Base-by-base conservation (phyloP, 768 basidiomycete genomes). In the Agrocybe chaxingu region DNA sequence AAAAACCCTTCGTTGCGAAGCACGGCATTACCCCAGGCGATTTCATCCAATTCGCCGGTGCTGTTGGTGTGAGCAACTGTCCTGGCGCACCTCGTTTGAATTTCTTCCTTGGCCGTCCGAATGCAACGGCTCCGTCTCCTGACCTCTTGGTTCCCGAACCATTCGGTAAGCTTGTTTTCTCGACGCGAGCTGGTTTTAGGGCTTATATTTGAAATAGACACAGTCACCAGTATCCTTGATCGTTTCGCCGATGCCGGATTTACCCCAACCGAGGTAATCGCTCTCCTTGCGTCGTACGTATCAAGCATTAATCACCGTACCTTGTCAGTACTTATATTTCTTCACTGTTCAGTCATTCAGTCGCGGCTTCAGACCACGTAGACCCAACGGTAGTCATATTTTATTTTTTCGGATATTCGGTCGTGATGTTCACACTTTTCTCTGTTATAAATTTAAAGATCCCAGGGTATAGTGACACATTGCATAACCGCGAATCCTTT, bases 41-140 rank as follows among this genome's bases (percentile, higher is more conserved):
- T 62, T 72, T 80, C 58, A 73, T 80, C 42, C 72, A 76, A 51
- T 73, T 78, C 51, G 76, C 77, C n/a, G 73, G 64, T 8, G 74
- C 76, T 2, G 70, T 75, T 33, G 71, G 70, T 43, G 60, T 72
- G 10, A 57, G 61, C 35, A 76, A 74, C 46, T 77, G 76, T 51
- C 66, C 69, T 3, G 75, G 75, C 55, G 72, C 72, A n/a, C 75
- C 75, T 7, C 68, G 66, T 13, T 62, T 79, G 16, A 48, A 62
- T 11, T 73, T 75, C 65, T 61, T 74, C 49, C 42, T 70, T 30
- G 75, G 77, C 4, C 63, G 72, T 13, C 65, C 71, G 2, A 42
- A 45, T 8, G 63, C 72, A 8, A 66, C 51, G 9, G 66, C 66
- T 2, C 57, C 71, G 1, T 60, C 69, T 2, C 70, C 69, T 2